Evolutionary conservation across 345 rosid genomes (phyloP).

Genomic region (Linum tenue): DNA sequence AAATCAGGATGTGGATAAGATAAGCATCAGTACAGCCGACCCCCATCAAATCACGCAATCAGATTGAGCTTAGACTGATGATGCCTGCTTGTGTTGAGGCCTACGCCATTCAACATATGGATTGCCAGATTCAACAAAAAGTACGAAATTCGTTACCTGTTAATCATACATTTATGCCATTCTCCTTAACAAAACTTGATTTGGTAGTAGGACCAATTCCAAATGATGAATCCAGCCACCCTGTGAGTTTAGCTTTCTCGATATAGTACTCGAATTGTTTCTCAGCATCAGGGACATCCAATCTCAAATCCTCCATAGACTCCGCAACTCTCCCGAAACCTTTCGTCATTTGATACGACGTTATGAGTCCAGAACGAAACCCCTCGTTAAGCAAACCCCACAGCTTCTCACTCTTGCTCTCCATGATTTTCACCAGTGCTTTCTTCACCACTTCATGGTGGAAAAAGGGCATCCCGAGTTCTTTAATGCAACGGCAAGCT

Average conservation of each 20-base stretch:
- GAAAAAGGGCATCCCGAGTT: constrained; percentile 77
- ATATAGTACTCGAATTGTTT: constrained; percentile 40
- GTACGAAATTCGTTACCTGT: neutral
- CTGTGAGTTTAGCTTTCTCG: constrained; percentile 54
- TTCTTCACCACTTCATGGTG: constrained; percentile 85
- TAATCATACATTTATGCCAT: constrained; percentile 14
- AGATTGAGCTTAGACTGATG: no score
- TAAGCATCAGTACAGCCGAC: no score
- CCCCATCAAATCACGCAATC: no score
- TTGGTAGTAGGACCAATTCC: constrained; percentile 12
- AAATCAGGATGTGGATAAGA: neutral
- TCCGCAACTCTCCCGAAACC: constrained; percentile 65
- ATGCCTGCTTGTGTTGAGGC: no score
- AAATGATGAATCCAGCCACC: constrained; percentile 59
- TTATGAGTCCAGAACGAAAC: constrained; percentile 57
- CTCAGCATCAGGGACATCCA: constrained; percentile 75
- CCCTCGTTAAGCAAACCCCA: constrained; percentile 52
- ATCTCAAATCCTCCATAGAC: constrained; percentile 60
- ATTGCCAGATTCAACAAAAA: no score
- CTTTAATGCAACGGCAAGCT: constrained; percentile 74
- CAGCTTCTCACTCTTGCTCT: constrained; percentile 48
- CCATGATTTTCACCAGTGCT: constrained; percentile 45
- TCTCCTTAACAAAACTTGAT: constrained; percentile 29
- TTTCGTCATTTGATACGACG: constrained; percentile 66
- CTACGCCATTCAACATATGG: no score